Percentiles rank a stretch among this genome's conserved stretches.
phyloP scores from a whole-genome alignment of 2,329 filamentous ascomycete genomes.

The Achaetomium macrosporum region DNA sequence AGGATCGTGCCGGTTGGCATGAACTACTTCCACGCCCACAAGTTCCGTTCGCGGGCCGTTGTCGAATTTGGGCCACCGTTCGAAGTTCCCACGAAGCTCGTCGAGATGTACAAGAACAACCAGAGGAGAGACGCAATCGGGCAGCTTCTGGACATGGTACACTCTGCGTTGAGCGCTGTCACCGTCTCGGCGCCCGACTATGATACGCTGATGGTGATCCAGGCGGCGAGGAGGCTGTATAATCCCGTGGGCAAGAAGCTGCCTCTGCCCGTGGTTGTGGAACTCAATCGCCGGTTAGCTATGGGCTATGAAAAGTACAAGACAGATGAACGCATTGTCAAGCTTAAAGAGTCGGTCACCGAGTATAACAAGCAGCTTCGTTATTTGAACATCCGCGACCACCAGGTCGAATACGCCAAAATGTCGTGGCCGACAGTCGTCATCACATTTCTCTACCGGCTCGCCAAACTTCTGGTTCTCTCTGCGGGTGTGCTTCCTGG shows the following conservation, averaged over 20 bases:
- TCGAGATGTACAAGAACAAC: slow-evolving; percentile 77
- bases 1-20: slow-evolving; percentile 96
- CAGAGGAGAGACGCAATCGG: slow-evolving; percentile 83
- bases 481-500: slow-evolving; percentile 80
- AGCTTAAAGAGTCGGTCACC: slow-evolving; percentile 67
- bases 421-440: slow-evolving; percentile 73
- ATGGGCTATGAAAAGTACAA: slow-evolving; percentile 92
- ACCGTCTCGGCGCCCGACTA: slow-evolving; percentile 92
- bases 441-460: slow-evolving; percentile 70
- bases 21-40: slow-evolving; percentile 99
- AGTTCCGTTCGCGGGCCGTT: slow-evolving; percentile 92
- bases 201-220: slow-evolving; percentile 93
- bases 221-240: slow-evolving; percentile 87
- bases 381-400: slow-evolving; percentile 82
- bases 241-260: slow-evolving; percentile 92
- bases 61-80: slow-evolving; percentile 91
- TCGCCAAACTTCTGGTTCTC: slow-evolving; percentile 70
- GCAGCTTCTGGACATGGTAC: slow-evolving; percentile 76
- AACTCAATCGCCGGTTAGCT: slow-evolving; percentile 85
- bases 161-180: slow-evolving; percentile 77
- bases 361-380: slow-evolving; percentile 83
- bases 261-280: slow-evolving; percentile 84
- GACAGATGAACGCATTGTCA: slow-evolving; percentile 75
- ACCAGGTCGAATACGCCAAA: slow-evolving; percentile 88
- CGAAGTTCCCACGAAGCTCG: slow-evolving; percentile 74